A percentile compares a stretch with the other conserved stretches of the same genome.
phyloP scores from a whole-genome alignment of 1,139 yeast genomes.

The Yamadazyma aaseri region DNA sequence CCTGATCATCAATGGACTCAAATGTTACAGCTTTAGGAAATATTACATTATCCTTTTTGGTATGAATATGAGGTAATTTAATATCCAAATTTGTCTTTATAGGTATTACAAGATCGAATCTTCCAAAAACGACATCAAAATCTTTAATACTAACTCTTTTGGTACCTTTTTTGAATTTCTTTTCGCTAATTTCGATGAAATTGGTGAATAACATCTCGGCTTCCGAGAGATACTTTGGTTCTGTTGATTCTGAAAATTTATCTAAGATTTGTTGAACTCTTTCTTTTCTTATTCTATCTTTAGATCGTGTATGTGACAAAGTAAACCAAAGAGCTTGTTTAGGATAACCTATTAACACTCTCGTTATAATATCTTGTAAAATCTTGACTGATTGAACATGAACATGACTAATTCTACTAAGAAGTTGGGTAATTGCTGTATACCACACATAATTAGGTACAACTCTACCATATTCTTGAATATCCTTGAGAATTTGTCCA shows the following conservation, averaged over 20 bases:
- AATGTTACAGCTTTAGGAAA: conserved; percentile 58
- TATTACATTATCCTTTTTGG: conserved; percentile 45
- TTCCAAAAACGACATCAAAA: conserved; percentile 49
- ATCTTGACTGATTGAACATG: conserved; percentile 57
- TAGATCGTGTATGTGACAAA: conserved; percentile 70
- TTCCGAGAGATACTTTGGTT: conserved; percentile 15
- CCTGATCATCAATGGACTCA: conserved; percentile 57
- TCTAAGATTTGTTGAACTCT: conserved; percentile 40
- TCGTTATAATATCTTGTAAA: conserved; percentile 55
- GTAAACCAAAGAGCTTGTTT: conserved; percentile 84
- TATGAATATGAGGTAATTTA: conserved; percentile 53
- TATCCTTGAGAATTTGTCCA: conserved; percentile 50
- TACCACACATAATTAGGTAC: conserved; percentile 75
- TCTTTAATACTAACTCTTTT: conserved; percentile 33
- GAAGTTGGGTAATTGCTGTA: conserved; percentile 79
- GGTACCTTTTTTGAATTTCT: conserved; percentile 34
- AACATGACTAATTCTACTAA: conserved; percentile 74
- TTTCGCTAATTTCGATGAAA: conserved; percentile 36
- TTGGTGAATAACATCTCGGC: conserved; percentile 36
- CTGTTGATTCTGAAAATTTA: conserved; percentile 8
- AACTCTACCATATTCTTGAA: conserved; percentile 43
- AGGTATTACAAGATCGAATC: conserved; percentile 76
- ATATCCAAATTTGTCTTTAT: conserved; percentile 72
- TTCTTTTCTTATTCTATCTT: conserved; percentile 54
- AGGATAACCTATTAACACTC: conserved; percentile 67